These are phyloP conservation scores for Leccinum subgranulosum DNA, from an alignment of 768 basidiomycete species.

Conservation along the genomic window DNA sequence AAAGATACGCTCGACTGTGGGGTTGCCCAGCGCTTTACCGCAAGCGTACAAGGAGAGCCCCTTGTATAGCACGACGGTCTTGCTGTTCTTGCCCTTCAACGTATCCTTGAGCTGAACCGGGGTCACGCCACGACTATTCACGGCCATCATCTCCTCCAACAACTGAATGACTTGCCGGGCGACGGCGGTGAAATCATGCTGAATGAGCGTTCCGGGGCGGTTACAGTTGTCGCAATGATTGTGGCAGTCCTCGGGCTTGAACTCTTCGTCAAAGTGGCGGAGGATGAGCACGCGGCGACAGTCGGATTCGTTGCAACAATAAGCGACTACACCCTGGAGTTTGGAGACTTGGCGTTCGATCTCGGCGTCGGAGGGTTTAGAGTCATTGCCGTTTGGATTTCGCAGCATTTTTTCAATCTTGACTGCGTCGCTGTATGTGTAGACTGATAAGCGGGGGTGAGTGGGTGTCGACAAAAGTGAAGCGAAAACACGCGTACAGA, in stretches of 20 bases:
- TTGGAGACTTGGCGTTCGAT: slow-evolving; percentile 73
- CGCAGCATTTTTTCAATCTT: slow-evolving; percentile 52
- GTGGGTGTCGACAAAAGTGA: not conserved
- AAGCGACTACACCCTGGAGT: slow-evolving; percentile 68
- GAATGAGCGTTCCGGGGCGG: slow-evolving; percentile 41
- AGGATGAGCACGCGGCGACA: slow-evolving; percentile 89
- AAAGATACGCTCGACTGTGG: slow-evolving; percentile 65
- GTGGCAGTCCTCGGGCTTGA: slow-evolving; percentile 63
- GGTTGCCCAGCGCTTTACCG: slow-evolving; percentile 45
- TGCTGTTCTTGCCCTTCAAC: slow-evolving; percentile 60
- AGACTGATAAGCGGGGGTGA: slow-evolving; percentile 46
- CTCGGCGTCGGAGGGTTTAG: slow-evolving; percentile 41
- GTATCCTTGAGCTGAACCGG: slow-evolving; percentile 55
- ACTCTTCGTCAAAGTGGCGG: slow-evolving; percentile 82
- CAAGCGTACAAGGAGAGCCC: slow-evolving; percentile 53
- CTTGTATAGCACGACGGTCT: slow-evolving; percentile 41
- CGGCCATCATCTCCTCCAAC: slow-evolving; percentile 43
- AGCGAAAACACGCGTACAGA: slow-evolving; percentile 55
- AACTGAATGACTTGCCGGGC: slow-evolving; percentile 58
- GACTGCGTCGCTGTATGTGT: slow-evolving; percentile 54
- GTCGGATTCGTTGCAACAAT: slow-evolving; percentile 74
- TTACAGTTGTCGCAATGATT: slow-evolving; percentile 84
- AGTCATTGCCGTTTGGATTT: slow-evolving; percentile 40
- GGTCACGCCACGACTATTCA: slow-evolving; percentile 53
- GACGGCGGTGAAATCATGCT: slow-evolving; percentile 57